Evolutionary conservation across 2,329 filamentous ascomycete species (phyloP).

Genomic region (Acrocalymma vagum): DNA sequence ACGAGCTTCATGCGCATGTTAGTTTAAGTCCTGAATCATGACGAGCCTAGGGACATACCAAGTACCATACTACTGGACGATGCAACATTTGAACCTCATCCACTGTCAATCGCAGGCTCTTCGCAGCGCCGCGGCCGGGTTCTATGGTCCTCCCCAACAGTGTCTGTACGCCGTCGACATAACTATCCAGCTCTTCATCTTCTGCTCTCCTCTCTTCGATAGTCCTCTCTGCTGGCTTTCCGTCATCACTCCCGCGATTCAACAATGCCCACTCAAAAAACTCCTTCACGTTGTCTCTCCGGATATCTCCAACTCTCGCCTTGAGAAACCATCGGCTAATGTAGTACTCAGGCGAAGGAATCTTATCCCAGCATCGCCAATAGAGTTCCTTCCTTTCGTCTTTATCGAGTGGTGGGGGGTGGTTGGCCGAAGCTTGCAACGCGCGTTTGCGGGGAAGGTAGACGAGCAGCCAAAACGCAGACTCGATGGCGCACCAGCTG

Average conservation of each 20-base stretch:
- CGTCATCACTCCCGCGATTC: constrained; percentile 54
- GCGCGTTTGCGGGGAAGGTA: constrained; percentile 62
- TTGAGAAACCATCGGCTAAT: constrained; percentile 73
- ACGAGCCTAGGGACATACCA: constrained; percentile 50
- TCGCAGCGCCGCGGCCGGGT: constrained; percentile 64
- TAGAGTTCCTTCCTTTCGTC: constrained; percentile 65
- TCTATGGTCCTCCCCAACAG: constrained; percentile 61
- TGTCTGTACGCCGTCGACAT: constrained; percentile 62
- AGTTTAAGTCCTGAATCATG: not conserved
- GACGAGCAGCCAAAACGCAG: constrained; percentile 62
- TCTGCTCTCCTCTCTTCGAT: constrained; percentile 36
- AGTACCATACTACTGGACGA: constrained; percentile 71
- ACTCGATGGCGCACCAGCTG: constrained; percentile 59
- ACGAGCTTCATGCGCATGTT: constrained; percentile 50
- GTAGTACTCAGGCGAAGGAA: constrained; percentile 65
- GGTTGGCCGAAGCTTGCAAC: constrained; percentile 61
- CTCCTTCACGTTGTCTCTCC: constrained; percentile 72
- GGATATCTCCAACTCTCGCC: constrained; percentile 64
- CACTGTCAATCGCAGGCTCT: constrained; percentile 70
- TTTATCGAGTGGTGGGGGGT: constrained; percentile 57
- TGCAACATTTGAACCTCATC: constrained; percentile 69
- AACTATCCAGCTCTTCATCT: constrained; percentile 63
- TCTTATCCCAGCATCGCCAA: constrained; percentile 62
- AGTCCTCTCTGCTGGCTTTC: too few relatives aligned
- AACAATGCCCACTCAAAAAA: constrained; percentile 76